Conservation (phyloP, 2,329 filamentous ascomycete genomes). For the Exophiala lecanii-corni region DNA sequence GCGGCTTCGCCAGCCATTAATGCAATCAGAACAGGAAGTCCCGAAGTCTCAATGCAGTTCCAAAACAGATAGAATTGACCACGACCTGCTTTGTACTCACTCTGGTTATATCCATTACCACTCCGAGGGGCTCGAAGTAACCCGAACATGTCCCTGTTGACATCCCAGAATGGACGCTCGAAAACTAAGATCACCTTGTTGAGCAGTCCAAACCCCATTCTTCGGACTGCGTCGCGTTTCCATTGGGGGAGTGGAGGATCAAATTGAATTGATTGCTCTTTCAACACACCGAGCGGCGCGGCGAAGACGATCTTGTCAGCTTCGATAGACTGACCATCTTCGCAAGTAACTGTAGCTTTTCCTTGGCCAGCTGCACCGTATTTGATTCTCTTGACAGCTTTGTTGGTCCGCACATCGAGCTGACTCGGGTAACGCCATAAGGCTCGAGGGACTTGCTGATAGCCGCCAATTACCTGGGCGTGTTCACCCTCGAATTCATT, state of each 20-base stretch:
- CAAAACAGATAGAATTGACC: slow-evolving; percentile 98
- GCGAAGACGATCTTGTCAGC: slow-evolving; percentile 93
- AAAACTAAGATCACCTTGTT: slow-evolving; percentile 96
- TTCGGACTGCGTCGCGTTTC: slow-evolving; percentile 74
- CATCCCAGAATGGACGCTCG: slow-evolving; percentile 85
- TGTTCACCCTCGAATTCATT: slow-evolving; percentile 97
- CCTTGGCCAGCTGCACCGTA: slow-evolving; percentile 47
- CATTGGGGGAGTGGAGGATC: slow-evolving; percentile 83
- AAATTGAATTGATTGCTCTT: slow-evolving; percentile 76
- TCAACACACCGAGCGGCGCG: slow-evolving; percentile 84
- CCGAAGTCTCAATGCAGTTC: slow-evolving; percentile 86
- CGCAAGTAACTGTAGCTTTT: slow-evolving; percentile 64
- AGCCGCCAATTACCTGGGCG: slow-evolving; percentile 88
- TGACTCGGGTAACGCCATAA: slow-evolving; percentile 71
- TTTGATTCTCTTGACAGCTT: slow-evolving; percentile 69
- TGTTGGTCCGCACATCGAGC: slow-evolving; percentile 71
- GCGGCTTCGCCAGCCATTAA: slow-evolving; percentile 95
- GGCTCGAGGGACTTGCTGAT: slow-evolving; percentile 87
- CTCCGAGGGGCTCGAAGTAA: slow-evolving; percentile 66
- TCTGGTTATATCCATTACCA: slow-evolving; percentile 60
- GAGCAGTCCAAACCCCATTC: slow-evolving; percentile 85
- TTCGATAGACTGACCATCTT: slow-evolving; percentile 69
- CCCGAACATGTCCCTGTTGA: slow-evolving; percentile 86
- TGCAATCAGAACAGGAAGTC: slow-evolving; percentile 79
- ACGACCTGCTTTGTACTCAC: slow-evolving; percentile 70